Base-by-base conservation (phyloP, 176 grass and related monocot species). In the Phoenix dactylifera region DNA sequence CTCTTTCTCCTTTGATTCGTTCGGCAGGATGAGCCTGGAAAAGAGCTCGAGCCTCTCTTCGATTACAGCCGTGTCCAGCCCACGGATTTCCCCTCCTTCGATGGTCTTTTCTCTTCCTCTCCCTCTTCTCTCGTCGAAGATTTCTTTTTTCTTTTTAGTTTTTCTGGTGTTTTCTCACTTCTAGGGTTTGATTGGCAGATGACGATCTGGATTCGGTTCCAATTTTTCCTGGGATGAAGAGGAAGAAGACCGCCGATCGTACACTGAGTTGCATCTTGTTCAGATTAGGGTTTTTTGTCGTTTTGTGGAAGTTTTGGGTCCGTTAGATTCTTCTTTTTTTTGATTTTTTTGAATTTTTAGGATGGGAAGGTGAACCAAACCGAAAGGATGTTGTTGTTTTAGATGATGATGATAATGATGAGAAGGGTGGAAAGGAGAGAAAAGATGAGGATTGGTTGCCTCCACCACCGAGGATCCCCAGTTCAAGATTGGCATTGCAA, bases 41-140 rank as follows among this genome's bases (percentile, higher is more conserved):
- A 97, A 50, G 92, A 90, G 49, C 75, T 97, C 26, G 92, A 97
- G 70, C 76, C 92, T n/a, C 86, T 97, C 49, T 97, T 97, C 78
- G 79, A 97, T 44, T 97, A 91, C 75, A 66, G 58, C 51, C 87
- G 80, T 54, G 78, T 97, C 51, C 83, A 77, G 63, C 92, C 92
- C 50, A 44, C 24, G 15, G 49, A 82, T 7, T 58, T 68, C 66
- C 79, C 88, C 72, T 17, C 57, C 61, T 97, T 97, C 74, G 81
- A 91, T 49, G 87, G 92, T 91, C 15, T 16, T 26, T 29, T 7
- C 24, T 29, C 48, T 54, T 49, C 0, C 15, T 32, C 50, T 57
- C 19, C 1, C 9, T 39, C 32, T 39, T 2, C 9, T 39, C 32
- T 44, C 10, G 2, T 44, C 35, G 7, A 6, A 44, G 35, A 44